Conservation (phyloP, 306 rosid genomes). For the Mimosa bimucronata region DNA sequence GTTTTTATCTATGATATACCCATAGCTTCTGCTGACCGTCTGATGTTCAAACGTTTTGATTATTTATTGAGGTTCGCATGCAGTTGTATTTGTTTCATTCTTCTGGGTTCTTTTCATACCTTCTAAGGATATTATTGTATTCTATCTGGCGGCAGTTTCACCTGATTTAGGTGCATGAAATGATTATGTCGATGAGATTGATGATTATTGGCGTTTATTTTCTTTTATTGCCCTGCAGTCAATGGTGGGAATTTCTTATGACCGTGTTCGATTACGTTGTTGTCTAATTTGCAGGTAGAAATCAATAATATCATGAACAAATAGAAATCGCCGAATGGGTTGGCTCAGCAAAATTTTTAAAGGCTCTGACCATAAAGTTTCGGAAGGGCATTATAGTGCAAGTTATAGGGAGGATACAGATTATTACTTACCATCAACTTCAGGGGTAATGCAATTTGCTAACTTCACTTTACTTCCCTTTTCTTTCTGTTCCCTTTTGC, state of each 20-base stretch:
- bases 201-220: neutral
- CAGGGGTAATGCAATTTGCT: constrained; percentile 62
- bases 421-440: constrained; percentile 64
- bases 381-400: constrained; percentile 61
- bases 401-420: constrained; percentile 54
- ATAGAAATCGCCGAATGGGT: constrained; percentile 61
- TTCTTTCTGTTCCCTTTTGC: neutral
- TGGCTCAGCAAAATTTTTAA: constrained; percentile 86
- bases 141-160: neutral
- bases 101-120: constrained; percentile 4
- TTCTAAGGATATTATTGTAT: neutral
- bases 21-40: neutral
- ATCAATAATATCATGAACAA: constrained; percentile 47
- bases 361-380: constrained; percentile 68
- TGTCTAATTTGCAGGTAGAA: constrained; percentile 61
- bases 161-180: constrained; percentile 9
- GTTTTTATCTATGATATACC: neutral
- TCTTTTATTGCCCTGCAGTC: constrained; percentile 6
- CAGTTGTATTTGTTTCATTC: neutral
- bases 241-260: constrained; percentile 19
- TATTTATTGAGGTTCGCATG: constrained; percentile 5
- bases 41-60: neutral
- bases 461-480: neutral
- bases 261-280: constrained; percentile 22
- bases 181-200: neutral